These are phyloP conservation scores for Lasiosphaeria ovina DNA, from an alignment of 495 filamentous ascomycete species.

Conservation along the genomic window DNA sequence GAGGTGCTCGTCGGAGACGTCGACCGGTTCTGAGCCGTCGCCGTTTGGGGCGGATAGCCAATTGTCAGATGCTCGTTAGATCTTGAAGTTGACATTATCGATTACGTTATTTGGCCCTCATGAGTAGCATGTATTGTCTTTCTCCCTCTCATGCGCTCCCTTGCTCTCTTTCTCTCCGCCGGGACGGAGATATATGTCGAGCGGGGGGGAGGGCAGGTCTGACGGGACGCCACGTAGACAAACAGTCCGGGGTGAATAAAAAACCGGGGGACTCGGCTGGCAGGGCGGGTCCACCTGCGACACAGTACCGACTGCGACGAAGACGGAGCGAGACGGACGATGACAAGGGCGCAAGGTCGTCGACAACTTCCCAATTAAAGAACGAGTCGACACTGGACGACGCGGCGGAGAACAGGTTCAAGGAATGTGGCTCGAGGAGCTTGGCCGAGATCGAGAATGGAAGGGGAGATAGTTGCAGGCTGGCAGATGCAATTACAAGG, in stretches of 20 bases:
- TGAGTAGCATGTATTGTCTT: constrained; percentile 38
- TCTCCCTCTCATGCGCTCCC: constrained; percentile 12
- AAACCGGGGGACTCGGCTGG: constrained; percentile 3
- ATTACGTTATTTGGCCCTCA: constrained; percentile 59
- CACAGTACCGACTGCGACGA: constrained; percentile 10
- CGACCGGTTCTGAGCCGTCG: constrained; percentile 66
- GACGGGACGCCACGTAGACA: not conserved
- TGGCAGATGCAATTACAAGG: constrained; percentile 24
- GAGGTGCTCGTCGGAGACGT: constrained; percentile 86
- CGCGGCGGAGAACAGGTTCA: constrained; percentile 5
- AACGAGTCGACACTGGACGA: constrained; percentile 8
- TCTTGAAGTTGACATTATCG: constrained; percentile 93
- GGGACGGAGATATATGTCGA: constrained; percentile 13
- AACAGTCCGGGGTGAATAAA: too few species aligned
- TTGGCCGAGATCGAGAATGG: constrained; percentile 8
- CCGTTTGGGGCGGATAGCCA: constrained; percentile 63
- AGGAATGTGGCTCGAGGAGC: constrained; percentile 23
- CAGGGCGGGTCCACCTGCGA: not conserved
- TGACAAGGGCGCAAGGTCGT: constrained; percentile 8
- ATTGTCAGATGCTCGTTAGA: constrained; percentile 68
- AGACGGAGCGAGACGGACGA: constrained; percentile 10
- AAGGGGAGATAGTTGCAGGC: constrained; percentile 9
- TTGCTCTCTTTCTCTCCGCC: not conserved
- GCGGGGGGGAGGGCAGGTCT: not conserved
- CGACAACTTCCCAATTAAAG: constrained; percentile 19